Conservation (phyloP, 2,329 filamentous ascomycete genomes). For the Phyllosticta citrichinensis region DNA sequence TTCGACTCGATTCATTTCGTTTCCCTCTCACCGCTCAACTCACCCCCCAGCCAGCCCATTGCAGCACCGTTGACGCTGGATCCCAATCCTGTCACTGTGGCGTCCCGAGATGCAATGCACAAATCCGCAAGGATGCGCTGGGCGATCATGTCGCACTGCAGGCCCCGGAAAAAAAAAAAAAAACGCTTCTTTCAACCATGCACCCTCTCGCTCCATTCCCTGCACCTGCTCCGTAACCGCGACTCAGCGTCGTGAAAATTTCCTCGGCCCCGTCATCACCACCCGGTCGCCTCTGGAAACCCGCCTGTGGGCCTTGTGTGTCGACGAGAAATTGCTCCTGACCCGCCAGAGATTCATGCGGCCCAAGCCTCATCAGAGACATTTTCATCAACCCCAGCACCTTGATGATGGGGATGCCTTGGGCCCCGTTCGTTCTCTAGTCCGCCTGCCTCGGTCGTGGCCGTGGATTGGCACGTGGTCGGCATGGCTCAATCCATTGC, state of each 20-base stretch:
- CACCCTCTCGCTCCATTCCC: background rate
- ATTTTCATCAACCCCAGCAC: background rate
- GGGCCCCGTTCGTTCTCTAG: background rate
- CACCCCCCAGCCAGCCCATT: background rate
- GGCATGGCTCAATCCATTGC: background rate
- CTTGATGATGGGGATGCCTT: too few relatives aligned
- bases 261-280: background rate
- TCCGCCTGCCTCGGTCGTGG: background rate
- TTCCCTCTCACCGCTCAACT: background rate
- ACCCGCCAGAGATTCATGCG: background rate
- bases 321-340: background rate
- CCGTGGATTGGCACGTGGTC: background rate
- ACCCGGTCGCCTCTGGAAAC: background rate
- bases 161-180: background rate
- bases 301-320: background rate
- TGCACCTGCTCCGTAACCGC: slow-evolving; percentile 7
- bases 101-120: background rate
- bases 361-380: background rate
- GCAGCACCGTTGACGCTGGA: background rate
- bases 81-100: background rate
- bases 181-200: slow-evolving; percentile 9
- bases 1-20: background rate
- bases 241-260: background rate
- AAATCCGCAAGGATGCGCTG: slow-evolving; percentile 5
- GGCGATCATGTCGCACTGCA: slow-evolving; percentile 5